Percentiles rank a stretch among this genome's conserved stretches.
These are phyloP conservation scores for Miamiensis avidus DNA, from an alignment of 169 alveolate genomes.

Conservation along the genomic window DNA sequence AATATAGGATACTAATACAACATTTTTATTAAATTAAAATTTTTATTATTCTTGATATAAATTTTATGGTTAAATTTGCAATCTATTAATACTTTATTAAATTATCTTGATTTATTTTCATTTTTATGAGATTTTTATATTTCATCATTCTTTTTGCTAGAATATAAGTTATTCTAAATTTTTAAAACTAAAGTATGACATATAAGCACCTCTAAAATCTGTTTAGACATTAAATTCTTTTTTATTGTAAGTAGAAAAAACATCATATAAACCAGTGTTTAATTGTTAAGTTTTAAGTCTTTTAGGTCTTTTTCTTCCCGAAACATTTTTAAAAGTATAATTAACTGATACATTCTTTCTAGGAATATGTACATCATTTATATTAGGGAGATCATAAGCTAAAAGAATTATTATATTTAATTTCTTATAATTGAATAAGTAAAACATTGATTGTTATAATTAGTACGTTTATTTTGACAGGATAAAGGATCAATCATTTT, in stretches of 20 bases:
- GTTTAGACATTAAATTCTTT: not conserved
- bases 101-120: no score
- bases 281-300: not conserved
- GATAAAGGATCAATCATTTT: not conserved
- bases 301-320: not conserved
- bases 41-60: no score
- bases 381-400: constrained; percentile 3
- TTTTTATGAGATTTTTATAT: no score
- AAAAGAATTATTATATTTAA: no score
- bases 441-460: not conserved
- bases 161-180: not conserved
- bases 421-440: not conserved
- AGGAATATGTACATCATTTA: not conserved
- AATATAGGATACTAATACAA: no score
- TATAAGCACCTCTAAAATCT: not conserved
- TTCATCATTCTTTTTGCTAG: not conserved
- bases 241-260: not conserved
- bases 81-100: no score
- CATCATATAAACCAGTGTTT: not conserved
- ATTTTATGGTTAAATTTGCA: no score
- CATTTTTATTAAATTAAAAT: no score
- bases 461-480: not conserved
- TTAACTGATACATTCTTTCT: not conserved
- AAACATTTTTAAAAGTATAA: not conserved
- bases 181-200: not conserved